Conservation (phyloP, 164 flowering plant species). For the Aristolochia fimbriata region DNA sequence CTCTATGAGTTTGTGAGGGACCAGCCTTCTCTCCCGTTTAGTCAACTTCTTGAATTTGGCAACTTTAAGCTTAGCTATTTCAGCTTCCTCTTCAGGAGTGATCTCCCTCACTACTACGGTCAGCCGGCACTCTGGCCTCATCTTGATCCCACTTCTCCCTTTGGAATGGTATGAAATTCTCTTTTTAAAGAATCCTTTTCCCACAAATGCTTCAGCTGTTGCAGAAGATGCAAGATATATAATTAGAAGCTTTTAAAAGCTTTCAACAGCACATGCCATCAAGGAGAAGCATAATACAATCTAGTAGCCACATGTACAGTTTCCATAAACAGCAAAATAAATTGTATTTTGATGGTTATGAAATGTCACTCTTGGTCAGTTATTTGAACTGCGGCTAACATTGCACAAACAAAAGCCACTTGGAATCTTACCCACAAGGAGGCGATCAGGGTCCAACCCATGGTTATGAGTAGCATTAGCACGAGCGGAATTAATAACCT, state of each 20-base stretch:
- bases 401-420: too few relatives aligned
- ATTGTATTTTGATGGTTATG: too few relatives aligned
- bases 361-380: too few relatives aligned
- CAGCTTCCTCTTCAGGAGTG: conserved; percentile 83
- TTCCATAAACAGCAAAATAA: too few relatives aligned
- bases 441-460: conserved; percentile 87
- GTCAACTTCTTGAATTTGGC: conserved; percentile 64
- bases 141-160: conserved; percentile 57
- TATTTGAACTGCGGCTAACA: too few relatives aligned
- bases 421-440: conserved; percentile 62
- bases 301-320: too few relatives aligned
- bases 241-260: neutral
- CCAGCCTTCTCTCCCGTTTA: conserved; percentile 64
- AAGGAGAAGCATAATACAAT: too few relatives aligned
- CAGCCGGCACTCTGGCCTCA: conserved; percentile 75
- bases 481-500: conserved; percentile 95
- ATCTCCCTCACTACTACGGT: conserved; percentile 86
- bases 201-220: conserved; percentile 93
- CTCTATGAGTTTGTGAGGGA: conserved; percentile 86
- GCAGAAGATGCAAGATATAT: conserved; percentile 1
- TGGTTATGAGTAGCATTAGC: conserved; percentile 97
- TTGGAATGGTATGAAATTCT: conserved; percentile 60
- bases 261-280: too few relatives aligned
- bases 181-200: conserved; percentile 68
- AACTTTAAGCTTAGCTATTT: conserved; percentile 72